phyloP scores from a whole-genome alignment of 2,329 filamentous ascomycete species.

The Rutstroemia sydowiana region DNA sequence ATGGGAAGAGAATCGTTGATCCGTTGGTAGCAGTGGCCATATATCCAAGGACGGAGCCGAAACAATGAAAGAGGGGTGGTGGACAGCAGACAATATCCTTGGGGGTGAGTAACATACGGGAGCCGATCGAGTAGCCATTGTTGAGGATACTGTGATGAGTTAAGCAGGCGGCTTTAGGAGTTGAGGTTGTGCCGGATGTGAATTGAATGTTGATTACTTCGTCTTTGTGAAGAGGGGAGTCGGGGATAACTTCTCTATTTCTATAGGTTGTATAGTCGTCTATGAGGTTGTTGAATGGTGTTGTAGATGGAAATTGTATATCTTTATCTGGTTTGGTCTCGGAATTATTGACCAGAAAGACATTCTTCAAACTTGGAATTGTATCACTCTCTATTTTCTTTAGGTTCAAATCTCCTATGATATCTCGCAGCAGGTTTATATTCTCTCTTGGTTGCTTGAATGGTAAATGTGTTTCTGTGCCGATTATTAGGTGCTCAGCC shows the following conservation, averaged over 20 bases:
- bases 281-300: conserved; percentile 30
- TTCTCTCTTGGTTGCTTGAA: conserved; percentile 57
- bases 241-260: conserved; percentile 34
- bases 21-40: conserved; percentile 89
- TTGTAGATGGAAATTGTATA: conserved; percentile 32
- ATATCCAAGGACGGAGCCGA: conserved; percentile 65
- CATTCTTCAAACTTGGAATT: conserved; percentile 61
- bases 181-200: conserved; percentile 87
- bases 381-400: conserved; percentile 36
- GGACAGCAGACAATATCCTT: conserved; percentile 75
- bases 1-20: conserved; percentile 74
- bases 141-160: conserved; percentile 83
- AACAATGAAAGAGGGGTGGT: conserved; percentile 83
- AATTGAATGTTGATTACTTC: conserved; percentile 95
- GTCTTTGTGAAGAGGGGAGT: conserved; percentile 42
- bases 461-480: conserved; percentile 79
- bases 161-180: conserved; percentile 86
- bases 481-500: conserved; percentile 69
- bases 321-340: conserved; percentile 30
- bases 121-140: conserved; percentile 78
- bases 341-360: conserved; percentile 78
- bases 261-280: conserved; percentile 20
- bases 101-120: conserved; percentile 72
- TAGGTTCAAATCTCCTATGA: conserved; percentile 36
- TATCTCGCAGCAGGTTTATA: conserved; percentile 45